Evolutionary conservation across 129 eudicot genomes (phyloP).

Genomic region (Dittrichia graveolens): DNA sequence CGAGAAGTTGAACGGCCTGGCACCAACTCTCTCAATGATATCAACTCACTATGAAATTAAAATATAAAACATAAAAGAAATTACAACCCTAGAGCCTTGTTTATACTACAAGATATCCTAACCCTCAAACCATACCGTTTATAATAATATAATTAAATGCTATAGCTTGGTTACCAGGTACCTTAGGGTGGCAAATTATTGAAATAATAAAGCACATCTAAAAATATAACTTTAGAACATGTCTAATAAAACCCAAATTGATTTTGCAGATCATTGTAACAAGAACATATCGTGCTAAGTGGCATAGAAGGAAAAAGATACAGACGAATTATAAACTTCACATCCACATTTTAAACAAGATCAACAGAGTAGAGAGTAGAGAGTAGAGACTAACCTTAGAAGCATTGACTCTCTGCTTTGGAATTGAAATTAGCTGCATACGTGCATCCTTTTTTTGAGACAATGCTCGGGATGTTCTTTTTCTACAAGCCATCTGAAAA

Average conservation of each 20-base stretch:
- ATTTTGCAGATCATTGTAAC: neutral
- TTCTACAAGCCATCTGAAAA: conserved; percentile 71
- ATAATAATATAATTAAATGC: too few species aligned
- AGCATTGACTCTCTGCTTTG: conserved; percentile 53
- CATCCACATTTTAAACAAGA: conserved; percentile 8
- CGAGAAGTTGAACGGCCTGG: too few species aligned
- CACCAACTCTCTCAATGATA: too few species aligned
- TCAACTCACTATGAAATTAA: too few species aligned
- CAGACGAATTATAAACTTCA: neutral
- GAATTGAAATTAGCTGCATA: conserved; percentile 66
- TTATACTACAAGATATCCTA: too few species aligned
- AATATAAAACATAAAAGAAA: too few species aligned
- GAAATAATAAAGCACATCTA: too few species aligned
- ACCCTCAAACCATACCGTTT: too few species aligned
- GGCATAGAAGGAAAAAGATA: neutral
- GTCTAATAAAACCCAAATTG: neutral
- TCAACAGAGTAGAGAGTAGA: neutral
- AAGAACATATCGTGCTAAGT: conserved; percentile 7
- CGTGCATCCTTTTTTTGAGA: conserved; percentile 77
- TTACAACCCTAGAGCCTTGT: too few species aligned
- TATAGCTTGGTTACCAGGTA: too few species aligned
- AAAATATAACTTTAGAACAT: too few species aligned
- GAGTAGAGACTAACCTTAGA: conserved; percentile 52
- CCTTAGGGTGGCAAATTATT: too few species aligned
- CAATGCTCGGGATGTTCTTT: conserved; percentile 65